Conservation (phyloP, 2,329 filamentous ascomycete genomes). For the Pestalotiopsis sp. region DNA sequence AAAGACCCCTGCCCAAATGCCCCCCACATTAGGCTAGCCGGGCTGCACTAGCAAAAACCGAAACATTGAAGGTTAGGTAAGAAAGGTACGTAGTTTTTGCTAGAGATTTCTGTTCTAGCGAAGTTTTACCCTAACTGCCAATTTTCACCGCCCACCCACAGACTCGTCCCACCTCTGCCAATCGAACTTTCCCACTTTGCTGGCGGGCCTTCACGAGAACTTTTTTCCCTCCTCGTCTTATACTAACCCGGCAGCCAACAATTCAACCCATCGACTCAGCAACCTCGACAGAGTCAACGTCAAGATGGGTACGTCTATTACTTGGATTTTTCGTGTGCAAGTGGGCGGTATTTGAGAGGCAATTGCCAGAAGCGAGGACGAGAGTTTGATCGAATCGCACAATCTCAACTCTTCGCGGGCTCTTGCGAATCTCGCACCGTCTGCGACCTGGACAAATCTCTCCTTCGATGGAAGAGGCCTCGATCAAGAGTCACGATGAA, state of each 20-base stretch:
- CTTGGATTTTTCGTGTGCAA: constrained; percentile 39
- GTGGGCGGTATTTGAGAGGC: constrained; percentile 26
- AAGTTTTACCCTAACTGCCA: constrained; percentile 45
- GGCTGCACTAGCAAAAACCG: neutral
- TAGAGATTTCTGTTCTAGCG: constrained; percentile 11
- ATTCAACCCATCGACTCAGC: constrained; percentile 38
- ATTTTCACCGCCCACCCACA: constrained; percentile 40
- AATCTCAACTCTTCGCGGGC: neutral
- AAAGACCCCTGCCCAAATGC: too few species aligned
- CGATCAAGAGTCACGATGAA: neutral
- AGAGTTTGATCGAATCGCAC: neutral
- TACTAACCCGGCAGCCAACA: constrained; percentile 14
- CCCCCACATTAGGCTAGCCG: neutral
- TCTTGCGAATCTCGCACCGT: constrained; percentile 5
- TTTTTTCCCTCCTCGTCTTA: constrained; percentile 5
- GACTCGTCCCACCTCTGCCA: constrained; percentile 25
- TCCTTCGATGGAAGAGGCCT: constrained; percentile 16
- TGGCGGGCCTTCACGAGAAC: constrained; percentile 2
- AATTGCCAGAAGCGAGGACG: neutral
- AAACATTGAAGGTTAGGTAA: too few species aligned
- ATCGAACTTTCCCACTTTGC: constrained; percentile 11
- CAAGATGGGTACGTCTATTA: constrained; percentile 63
- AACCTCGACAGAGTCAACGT: constrained; percentile 40
- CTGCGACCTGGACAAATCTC: constrained; percentile 12
- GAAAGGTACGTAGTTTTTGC: neutral